Evolutionary conservation across 2,329 filamentous ascomycete genomes (phyloP).

Genomic region (Dactylonectria macrodidyma): DNA sequence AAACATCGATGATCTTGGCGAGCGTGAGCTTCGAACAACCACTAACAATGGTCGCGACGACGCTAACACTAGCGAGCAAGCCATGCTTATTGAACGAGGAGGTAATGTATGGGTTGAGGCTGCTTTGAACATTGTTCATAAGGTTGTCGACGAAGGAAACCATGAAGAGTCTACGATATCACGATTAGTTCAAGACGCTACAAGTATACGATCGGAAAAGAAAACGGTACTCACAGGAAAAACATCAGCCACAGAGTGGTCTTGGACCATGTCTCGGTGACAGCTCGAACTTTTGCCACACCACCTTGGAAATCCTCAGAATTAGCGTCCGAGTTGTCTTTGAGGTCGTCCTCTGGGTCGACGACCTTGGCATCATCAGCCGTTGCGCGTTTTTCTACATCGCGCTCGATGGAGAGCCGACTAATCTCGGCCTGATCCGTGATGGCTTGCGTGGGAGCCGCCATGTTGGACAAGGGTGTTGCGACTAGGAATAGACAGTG

Average conservation of each 20-base stretch:
- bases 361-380: slow-evolving; percentile 24
- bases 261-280: slow-evolving; percentile 57
- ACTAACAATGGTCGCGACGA: slow-evolving; percentile 66
- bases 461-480: not conserved
- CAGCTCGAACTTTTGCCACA: slow-evolving; percentile 56
- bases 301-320: slow-evolving; percentile 55
- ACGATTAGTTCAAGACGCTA: not conserved
- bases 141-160: slow-evolving; percentile 57
- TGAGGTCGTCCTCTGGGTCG: slow-evolving; percentile 32
- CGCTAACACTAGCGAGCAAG: slow-evolving; percentile 74
- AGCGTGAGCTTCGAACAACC: slow-evolving; percentile 58
- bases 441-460: not conserved
- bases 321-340: slow-evolving; percentile 37
- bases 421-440: not conserved
- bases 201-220: not conserved
- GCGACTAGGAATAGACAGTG: not conserved
- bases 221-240: slow-evolving; percentile 51
- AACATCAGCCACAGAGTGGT: slow-evolving; percentile 56
- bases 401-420: not conserved
- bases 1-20: slow-evolving; percentile 65
- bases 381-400: slow-evolving; percentile 38
- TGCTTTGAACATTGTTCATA: slow-evolving; percentile 57
- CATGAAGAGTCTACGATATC: slow-evolving; percentile 54
- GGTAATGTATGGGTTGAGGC: slow-evolving; percentile 75
- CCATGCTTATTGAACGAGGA: slow-evolving; percentile 76